Evolutionary conservation across 192 early-diverging fungal genomes (phyloP).

Genomic region (Entomortierella beljakovae): DNA sequence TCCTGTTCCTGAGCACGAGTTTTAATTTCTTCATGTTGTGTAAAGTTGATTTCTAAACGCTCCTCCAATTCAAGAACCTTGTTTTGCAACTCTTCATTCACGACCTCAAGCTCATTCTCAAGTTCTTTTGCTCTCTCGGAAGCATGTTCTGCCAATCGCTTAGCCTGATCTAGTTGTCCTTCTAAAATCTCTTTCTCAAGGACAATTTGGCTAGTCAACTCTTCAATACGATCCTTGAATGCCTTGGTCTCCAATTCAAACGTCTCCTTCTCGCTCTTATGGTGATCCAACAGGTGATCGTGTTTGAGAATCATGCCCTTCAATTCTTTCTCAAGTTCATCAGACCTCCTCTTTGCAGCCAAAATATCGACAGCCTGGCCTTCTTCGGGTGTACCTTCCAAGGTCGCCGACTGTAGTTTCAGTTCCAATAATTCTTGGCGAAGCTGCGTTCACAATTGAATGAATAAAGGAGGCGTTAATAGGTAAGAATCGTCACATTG

Average conservation of each 20-base stretch:
- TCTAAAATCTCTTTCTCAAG: slow-evolving; percentile 40
- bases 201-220: slow-evolving; percentile 15
- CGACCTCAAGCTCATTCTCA: slow-evolving; percentile 30
- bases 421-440: slow-evolving; percentile 43
- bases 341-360: slow-evolving; percentile 11
- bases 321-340: slow-evolving; percentile 33
- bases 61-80: slow-evolving; percentile 40
- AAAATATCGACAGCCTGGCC: not conserved
- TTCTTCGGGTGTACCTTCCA: slow-evolving; percentile 17
- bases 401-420: slow-evolving; percentile 38
- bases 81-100: slow-evolving; percentile 42
- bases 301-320: slow-evolving; percentile 38
- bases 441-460: slow-evolving; percentile 11
- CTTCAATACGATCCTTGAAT: slow-evolving; percentile 44
- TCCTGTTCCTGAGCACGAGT: slow-evolving; percentile 36
- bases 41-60: slow-evolving; percentile 23
- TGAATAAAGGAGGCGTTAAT: not conserved
- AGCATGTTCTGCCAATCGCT: slow-evolving; percentile 21
- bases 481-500: not conserved
- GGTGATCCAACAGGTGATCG: slow-evolving; percentile 30
- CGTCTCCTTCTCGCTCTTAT: slow-evolving; percentile 19
- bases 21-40: slow-evolving; percentile 29
- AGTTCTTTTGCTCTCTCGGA: slow-evolving; percentile 23
- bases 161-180: slow-evolving; percentile 30
- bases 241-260: slow-evolving; percentile 24